A percentile compares a stretch with the other conserved stretches of the same genome.
These are phyloP conservation scores for Zymoseptoria passerinii DNA, from an alignment of 2,329 filamentous ascomycete species.

Conservation along the genomic window DNA sequence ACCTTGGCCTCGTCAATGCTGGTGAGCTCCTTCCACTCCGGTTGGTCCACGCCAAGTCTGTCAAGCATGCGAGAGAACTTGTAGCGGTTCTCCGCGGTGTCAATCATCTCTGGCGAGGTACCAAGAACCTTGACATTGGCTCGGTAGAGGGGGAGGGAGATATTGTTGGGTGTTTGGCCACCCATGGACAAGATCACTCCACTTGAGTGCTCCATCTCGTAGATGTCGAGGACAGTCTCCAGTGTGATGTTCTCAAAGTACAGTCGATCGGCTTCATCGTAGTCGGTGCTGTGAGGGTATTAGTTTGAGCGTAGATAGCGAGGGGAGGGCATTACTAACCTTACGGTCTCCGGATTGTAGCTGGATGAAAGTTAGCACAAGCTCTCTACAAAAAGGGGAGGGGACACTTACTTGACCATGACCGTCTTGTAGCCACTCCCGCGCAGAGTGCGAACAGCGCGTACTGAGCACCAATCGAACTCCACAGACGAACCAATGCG, in stretches of 20 bases:
- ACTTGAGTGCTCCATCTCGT: slow-evolving; percentile 71
- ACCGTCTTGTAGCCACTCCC: slow-evolving; percentile 83
- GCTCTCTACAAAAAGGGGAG: too few relatives aligned
- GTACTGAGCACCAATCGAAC: slow-evolving; percentile 98
- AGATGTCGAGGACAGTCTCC: slow-evolving; percentile 88
- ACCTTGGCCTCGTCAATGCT: slow-evolving; percentile 81
- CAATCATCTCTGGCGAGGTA: slow-evolving; percentile 98
- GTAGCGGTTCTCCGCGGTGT: slow-evolving; percentile 92
- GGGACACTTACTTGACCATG: too few relatives aligned
- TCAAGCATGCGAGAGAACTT: slow-evolving; percentile 99
- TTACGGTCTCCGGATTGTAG: slow-evolving; percentile 6
- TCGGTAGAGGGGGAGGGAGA: slow-evolving; percentile 79
- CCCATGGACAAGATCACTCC: slow-evolving; percentile 94
- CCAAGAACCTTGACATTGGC: slow-evolving; percentile 87
- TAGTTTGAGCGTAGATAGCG: background rate
- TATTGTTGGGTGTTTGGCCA: slow-evolving; percentile 96
- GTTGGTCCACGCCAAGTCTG: slow-evolving; percentile 88
- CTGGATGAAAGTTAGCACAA: too few relatives aligned
- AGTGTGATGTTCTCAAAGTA: slow-evolving; percentile 96
- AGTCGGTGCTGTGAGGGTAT: slow-evolving; percentile 47
- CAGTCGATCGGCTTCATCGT: slow-evolving; percentile 84
- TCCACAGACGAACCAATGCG: slow-evolving; percentile 96
- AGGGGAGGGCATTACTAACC: background rate
- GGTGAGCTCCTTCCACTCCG: slow-evolving; percentile 94
- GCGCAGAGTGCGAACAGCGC: slow-evolving; percentile 83